These are phyloP conservation scores for Letharia lupina DNA, from an alignment of 495 filamentous ascomycete genomes.

Conservation along the genomic window DNA sequence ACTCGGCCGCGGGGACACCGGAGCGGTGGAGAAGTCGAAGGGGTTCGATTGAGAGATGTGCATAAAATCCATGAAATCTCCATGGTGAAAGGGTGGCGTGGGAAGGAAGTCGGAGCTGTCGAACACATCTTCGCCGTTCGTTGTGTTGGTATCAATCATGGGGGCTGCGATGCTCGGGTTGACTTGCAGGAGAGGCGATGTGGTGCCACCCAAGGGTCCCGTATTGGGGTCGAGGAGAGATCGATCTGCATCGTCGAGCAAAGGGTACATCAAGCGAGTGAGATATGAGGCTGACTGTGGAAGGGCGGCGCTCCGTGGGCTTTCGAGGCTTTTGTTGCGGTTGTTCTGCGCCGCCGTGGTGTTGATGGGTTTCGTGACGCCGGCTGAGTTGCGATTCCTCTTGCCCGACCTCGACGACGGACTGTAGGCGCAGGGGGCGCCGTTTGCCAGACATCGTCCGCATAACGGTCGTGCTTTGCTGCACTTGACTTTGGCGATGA, in stretches of 20 bases:
- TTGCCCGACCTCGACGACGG: slow-evolving; percentile 39
- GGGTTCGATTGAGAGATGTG: slow-evolving; percentile 6
- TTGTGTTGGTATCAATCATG: not conserved
- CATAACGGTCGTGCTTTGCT: slow-evolving; percentile 43
- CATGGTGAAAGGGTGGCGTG: slow-evolving; percentile 17
- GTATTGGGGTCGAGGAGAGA: slow-evolving; percentile 13
- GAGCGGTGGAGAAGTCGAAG: slow-evolving; percentile 9
- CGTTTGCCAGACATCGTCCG: slow-evolving; percentile 39
- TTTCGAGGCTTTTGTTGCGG: slow-evolving; percentile 10
- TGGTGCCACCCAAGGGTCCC: slow-evolving; percentile 13
- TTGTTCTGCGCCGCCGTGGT: slow-evolving; percentile 12
- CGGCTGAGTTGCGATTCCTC: slow-evolving; percentile 24
- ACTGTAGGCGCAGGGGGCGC: slow-evolving; percentile 42
- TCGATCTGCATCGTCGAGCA: slow-evolving; percentile 15
- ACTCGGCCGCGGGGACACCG: slow-evolving; percentile 4
- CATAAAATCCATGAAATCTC: slow-evolving; percentile 21
- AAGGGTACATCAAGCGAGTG: slow-evolving; percentile 16
- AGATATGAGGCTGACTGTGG: slow-evolving; percentile 15
- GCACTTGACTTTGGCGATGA: slow-evolving; percentile 48
- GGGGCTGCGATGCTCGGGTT: not conserved
- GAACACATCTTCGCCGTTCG: slow-evolving; percentile 12
- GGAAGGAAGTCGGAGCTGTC: slow-evolving; percentile 18
- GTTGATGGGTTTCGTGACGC: slow-evolving; percentile 14
- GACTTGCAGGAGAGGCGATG: slow-evolving; percentile 12
- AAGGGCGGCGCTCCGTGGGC: slow-evolving; percentile 3